Conservation (phyloP, 2,329 filamentous ascomycete species). For the Reticulascus tulasneorum region DNA sequence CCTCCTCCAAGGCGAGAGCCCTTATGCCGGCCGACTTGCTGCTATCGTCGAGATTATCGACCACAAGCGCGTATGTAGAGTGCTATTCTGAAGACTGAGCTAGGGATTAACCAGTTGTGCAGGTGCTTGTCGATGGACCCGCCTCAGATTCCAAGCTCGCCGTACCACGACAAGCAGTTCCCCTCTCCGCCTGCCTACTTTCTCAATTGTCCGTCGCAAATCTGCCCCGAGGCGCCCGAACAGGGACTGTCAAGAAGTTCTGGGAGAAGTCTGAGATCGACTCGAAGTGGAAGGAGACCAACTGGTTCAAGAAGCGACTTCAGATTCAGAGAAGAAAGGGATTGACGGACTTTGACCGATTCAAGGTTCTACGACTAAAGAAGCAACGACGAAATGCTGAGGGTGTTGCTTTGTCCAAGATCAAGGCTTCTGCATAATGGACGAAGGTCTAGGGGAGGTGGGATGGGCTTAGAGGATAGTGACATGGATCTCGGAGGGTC, state of each 20-base stretch:
- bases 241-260: slow-evolving; percentile 75
- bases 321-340: slow-evolving; percentile 82
- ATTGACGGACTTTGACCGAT: slow-evolving; percentile 98
- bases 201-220: slow-evolving; percentile 84
- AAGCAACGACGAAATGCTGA: slow-evolving; percentile 99
- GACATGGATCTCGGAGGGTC: slow-evolving; percentile 32
- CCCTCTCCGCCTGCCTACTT: slow-evolving; percentile 80
- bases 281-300: slow-evolving; percentile 84
- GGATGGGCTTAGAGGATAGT: slow-evolving; percentile 16
- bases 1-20: slow-evolving; percentile 77
- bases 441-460: slow-evolving; percentile 9
- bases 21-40: slow-evolving; percentile 81
- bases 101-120: no score
- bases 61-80: slow-evolving; percentile 99
- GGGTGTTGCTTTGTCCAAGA: slow-evolving; percentile 92
- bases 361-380: slow-evolving; percentile 99
- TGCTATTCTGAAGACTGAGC: no score
- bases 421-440: slow-evolving; percentile 74
- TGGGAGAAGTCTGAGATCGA: slow-evolving; percentile 94
- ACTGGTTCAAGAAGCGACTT: slow-evolving; percentile 90
- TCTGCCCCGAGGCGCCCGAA: slow-evolving; percentile 80
- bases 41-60: slow-evolving; percentile 99
- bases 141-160: slow-evolving; percentile 73
- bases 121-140: slow-evolving; percentile 97
- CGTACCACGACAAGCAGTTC: slow-evolving; percentile 82